A percentile compares a stretch with the other conserved stretches of the same genome.
Evolutionary conservation across 1,284 basidiomycete genomes (phyloP).

Genomic region (Blastosporella zonata): DNA sequence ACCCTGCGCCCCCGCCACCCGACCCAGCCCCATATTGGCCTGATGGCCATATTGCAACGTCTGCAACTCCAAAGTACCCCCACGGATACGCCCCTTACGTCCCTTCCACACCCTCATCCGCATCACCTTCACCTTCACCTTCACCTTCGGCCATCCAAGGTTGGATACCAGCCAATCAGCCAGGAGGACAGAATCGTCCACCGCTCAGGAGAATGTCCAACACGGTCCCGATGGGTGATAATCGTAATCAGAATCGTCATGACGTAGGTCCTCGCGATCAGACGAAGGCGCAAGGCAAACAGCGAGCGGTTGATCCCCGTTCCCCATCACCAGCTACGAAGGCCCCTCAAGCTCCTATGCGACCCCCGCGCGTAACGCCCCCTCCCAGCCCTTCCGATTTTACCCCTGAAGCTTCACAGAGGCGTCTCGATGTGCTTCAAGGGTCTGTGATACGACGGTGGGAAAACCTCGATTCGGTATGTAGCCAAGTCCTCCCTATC

Average conservation of each 20-base stretch:
- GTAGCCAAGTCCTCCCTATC: not conserved
- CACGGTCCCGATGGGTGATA: no score
- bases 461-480: slow-evolving; percentile 9
- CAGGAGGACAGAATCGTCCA: not conserved
- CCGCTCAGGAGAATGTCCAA: not conserved
- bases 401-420: not conserved
- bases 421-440: not conserved
- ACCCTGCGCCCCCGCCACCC: no score
- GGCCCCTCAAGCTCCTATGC: not conserved
- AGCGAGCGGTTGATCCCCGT: not conserved
- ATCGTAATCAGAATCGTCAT: no score
- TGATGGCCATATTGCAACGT: not conserved
- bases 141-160: not conserved
- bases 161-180: no score
- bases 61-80: not conserved
- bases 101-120: not conserved
- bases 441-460: slow-evolving; percentile 1
- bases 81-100: not conserved
- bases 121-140: not conserved
- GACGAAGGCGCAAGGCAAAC: not conserved
- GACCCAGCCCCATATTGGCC: no score
- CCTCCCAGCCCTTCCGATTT: not conserved
- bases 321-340: not conserved
- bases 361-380: not conserved
- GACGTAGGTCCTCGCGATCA: no score